phyloP scores from a whole-genome alignment of 371 early-diverging fungal genomes.

The Rhizopus stolonifer region DNA sequence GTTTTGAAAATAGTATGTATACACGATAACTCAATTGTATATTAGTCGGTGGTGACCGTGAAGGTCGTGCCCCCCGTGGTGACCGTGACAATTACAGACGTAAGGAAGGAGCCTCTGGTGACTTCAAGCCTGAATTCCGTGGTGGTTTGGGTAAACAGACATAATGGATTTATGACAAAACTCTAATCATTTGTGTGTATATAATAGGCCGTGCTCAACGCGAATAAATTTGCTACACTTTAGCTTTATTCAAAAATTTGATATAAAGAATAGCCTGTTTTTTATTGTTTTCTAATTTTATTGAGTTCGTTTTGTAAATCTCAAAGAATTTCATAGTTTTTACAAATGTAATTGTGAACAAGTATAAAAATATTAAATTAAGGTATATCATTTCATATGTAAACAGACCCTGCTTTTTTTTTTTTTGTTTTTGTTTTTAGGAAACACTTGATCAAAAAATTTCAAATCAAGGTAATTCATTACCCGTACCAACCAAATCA shows the following conservation, averaged over 20 bases:
- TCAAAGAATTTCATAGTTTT: too few relatives aligned
- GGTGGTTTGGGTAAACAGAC: slow-evolving; percentile 66
- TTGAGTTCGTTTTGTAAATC: not conserved
- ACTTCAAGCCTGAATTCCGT: slow-evolving; percentile 96
- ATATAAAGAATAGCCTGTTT: not conserved
- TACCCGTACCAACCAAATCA: not conserved
- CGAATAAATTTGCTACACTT: slow-evolving; percentile 1
- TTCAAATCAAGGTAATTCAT: not conserved
- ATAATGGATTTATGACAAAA: not conserved
- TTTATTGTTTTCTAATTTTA: not conserved
- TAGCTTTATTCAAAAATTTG: not conserved
- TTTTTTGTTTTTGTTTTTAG: not conserved
- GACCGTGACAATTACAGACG: slow-evolving; percentile 88
- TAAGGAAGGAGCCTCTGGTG: slow-evolving; percentile 91
- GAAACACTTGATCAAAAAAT: not conserved
- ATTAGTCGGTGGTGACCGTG: slow-evolving; percentile 48
- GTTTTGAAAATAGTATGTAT: slow-evolving; percentile 4
- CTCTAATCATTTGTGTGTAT: not conserved
- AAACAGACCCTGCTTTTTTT: not conserved
- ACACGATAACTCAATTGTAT: not conserved
- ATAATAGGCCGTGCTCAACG: slow-evolving; percentile 4
- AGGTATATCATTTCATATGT: too few relatives aligned
- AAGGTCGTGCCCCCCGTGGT: slow-evolving; percentile 66
- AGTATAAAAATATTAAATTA: too few relatives aligned
- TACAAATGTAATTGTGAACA: too few relatives aligned